Conservation (phyloP, 2,329 filamentous ascomycete species). For the Fusarium brevicatenulatum region DNA sequence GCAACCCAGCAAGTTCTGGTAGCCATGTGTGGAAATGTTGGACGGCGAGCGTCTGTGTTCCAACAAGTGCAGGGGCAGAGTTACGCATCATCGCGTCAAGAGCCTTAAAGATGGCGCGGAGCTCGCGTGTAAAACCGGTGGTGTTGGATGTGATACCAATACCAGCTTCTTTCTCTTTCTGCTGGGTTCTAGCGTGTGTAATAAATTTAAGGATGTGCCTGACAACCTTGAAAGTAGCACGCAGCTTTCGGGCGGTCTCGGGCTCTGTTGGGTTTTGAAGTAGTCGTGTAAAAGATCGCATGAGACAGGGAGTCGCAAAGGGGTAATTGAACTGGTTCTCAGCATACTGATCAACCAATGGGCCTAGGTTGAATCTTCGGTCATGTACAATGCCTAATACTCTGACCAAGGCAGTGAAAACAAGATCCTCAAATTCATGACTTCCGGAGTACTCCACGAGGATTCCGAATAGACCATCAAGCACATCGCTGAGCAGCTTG, state of each 20-base stretch:
- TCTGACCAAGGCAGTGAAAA: conserved; percentile 89
- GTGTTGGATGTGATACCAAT: conserved; percentile 84
- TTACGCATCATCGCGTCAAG: conserved; percentile 92
- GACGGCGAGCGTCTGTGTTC: conserved; percentile 92
- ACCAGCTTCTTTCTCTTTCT: conserved; percentile 86
- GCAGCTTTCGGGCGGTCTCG: conserved; percentile 83
- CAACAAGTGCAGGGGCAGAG: conserved; percentile 83
- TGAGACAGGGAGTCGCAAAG: conserved; percentile 87
- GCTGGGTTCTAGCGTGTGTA: conserved; percentile 85
- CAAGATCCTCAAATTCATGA: conserved; percentile 90
- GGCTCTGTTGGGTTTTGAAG: conserved; percentile 85
- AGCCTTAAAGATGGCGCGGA: conserved; percentile 88
- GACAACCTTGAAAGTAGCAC: conserved; percentile 94
- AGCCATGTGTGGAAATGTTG: conserved; percentile 98
- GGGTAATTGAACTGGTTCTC: conserved; percentile 92
- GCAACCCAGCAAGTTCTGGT: conserved; percentile 83
- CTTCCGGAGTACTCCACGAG: conserved; percentile 91
- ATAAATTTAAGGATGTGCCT: conserved; percentile 95
- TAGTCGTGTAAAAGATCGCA: conserved; percentile 86
- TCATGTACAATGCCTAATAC: conserved; percentile 95
- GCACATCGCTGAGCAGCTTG: conserved; percentile 88
- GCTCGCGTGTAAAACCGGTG: conserved; percentile 79
- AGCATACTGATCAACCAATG: conserved; percentile 91
- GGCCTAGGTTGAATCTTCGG: conserved; percentile 88
- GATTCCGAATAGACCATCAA: conserved; percentile 91